A percentile compares a stretch with the other conserved stretches of the same genome.
Evolutionary conservation across 345 rosid species (phyloP).

Genomic region (Gossypium thurberi): DNA sequence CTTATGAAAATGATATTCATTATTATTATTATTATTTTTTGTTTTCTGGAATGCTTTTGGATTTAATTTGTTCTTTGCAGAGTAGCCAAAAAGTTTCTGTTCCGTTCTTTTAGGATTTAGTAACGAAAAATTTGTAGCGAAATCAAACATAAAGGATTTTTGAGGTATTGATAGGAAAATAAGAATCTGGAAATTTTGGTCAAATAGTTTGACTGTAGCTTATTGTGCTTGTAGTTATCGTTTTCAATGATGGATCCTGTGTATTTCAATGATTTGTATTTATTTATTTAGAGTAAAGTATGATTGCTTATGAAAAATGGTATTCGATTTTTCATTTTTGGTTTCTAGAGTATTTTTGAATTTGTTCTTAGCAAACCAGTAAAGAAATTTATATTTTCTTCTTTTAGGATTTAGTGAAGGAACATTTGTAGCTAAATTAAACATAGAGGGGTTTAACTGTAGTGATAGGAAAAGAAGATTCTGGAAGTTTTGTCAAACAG

Average conservation of each 20-base stretch:
- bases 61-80: neutral
- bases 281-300: neutral
- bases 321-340: neutral
- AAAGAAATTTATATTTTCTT: neutral
- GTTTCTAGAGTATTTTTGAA: neutral
- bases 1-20: neutral
- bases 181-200: conserved; percentile 15
- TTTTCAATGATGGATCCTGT: neutral
- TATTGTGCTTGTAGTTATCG: neutral
- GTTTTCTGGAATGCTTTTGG: neutral
- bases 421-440: neutral
- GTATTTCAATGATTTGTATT: neutral
- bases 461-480: conserved; percentile 3
- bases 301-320: neutral
- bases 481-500: conserved; percentile 10
- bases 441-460: neutral
- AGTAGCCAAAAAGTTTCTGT: neutral
- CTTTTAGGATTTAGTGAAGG: neutral
- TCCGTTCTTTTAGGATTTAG: neutral
- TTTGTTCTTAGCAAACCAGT: neutral
- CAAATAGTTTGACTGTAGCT: neutral
- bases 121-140: neutral
- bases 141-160: neutral
- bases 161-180: neutral
- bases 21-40: too few species aligned